Evolutionary conservation across 2,329 filamentous ascomycete genomes (phyloP), one percentile per base, ranked within the genome.

Genomic region (Davidsoniella eucalypti): DNA sequence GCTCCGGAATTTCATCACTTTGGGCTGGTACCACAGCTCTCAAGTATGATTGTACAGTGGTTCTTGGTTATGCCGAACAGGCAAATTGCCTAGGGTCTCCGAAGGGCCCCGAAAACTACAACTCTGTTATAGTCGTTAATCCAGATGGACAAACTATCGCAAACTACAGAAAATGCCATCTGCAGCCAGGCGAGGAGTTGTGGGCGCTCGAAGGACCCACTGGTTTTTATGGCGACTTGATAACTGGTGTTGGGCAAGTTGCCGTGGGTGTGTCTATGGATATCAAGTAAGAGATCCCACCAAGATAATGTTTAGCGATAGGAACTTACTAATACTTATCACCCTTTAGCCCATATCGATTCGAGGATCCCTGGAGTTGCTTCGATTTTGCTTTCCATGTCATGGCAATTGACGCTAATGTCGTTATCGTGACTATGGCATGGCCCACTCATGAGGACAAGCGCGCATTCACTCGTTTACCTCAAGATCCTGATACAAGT

Each of bases 341-440:
- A 33, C 17, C 21, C 5, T 18, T 2, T 16, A 53, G 51, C 16
- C 45, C 55, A 0, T 56, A 55, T 42, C 46, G 47, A 16, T 57
- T 58, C 12, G 47, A 55, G 14, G 51, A 52, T 1, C 44, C 50
- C 2, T 57, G 55, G 55, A 41, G 62, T 4, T 57, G 54, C 0
- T 56, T 50, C 14, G 56, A 64, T 51, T 50, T 10, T 67, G 70
- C 70, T 0, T 73, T 66, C 21, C 76, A 83, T 40, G 65, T 80
- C 7, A 60, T 86, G 0, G 63, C 76, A 1, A 63, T 66, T 0
- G 58, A 69, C 0, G 72, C 80, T 0, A 76, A 78, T 12, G 55
- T 88, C 0, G 76, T 85, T 1, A 74, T 87, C 29, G 56, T 90
- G 0, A 76, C 75, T 2, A 88, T 88, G 84, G 83, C 85, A 0